Conservation (phyloP, 2,329 filamentous ascomycete species). For the Furcasterigmium sp. region DNA sequence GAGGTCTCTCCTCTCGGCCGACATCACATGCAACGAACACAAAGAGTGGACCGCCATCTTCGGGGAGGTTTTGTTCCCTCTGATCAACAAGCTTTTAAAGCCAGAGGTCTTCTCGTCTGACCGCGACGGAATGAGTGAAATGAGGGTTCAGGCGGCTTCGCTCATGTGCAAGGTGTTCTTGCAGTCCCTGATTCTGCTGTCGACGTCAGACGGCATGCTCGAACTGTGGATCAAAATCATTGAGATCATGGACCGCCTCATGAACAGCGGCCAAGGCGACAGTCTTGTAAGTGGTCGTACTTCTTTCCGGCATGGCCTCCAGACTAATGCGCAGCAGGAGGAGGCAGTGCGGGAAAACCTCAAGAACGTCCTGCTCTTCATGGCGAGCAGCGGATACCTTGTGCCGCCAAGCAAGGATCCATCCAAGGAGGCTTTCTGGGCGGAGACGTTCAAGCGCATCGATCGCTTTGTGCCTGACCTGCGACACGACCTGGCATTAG, state of each 20-base stretch:
- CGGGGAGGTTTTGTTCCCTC: constrained; percentile 84
- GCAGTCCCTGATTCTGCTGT: constrained; percentile 82
- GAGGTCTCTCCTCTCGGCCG: constrained; percentile 76
- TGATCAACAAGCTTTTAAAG: constrained; percentile 82
- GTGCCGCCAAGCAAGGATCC: constrained; percentile 60
- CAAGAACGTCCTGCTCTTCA: constrained; percentile 94
- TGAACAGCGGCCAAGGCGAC: constrained; percentile 92
- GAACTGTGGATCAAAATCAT: constrained; percentile 90
- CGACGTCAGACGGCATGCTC: constrained; percentile 82
- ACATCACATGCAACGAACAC: constrained; percentile 77
- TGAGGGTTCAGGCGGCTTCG: constrained; percentile 83
- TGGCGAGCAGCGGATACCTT: constrained; percentile 84
- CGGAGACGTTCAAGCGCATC: constrained; percentile 60
- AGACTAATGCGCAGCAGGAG: constrained; percentile 50
- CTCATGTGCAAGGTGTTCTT: constrained; percentile 93
- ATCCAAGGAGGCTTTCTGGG: constrained; percentile 52
- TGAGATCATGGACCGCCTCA: constrained; percentile 89
- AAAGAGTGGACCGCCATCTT: constrained; percentile 96
- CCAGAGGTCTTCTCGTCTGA: constrained; percentile 93
- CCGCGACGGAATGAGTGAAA: constrained; percentile 90
- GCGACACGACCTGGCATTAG: constrained; percentile 49
- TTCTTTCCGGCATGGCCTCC: not conserved
- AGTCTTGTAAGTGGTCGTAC: constrained; percentile 60
- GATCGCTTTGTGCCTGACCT: constrained; percentile 61
- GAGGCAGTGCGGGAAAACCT: constrained; percentile 93